Percentiles rank a stretch among this genome's conserved stretches.
Evolutionary conservation across 352 stramenopile species (phyloP).

Genomic region (Phytophthora multivora): DNA sequence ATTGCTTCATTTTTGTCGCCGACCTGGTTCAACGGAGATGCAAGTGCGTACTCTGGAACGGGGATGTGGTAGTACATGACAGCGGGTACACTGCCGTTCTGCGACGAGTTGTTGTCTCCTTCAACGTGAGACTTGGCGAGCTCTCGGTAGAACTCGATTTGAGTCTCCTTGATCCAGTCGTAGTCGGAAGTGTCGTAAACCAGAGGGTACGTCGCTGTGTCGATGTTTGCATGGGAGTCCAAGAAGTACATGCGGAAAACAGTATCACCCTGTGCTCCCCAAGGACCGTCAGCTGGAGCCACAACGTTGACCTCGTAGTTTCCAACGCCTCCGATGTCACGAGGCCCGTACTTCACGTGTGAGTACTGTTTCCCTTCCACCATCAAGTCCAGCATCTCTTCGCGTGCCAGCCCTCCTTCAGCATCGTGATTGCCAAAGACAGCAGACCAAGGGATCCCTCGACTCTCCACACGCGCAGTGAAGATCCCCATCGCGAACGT

Average conservation of each 20-base stretch:
- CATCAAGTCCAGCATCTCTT: conserved; percentile 46
- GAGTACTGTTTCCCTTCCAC: conserved; percentile 41
- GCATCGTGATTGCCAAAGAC: conserved; percentile 77
- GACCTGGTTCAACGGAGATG: conserved; percentile 18
- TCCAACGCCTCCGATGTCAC: conserved; percentile 54
- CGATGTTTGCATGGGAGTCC: conserved; percentile 48
- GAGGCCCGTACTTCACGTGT: conserved; percentile 55
- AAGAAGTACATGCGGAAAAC: conserved; percentile 81
- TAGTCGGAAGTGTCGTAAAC: conserved; percentile 34
- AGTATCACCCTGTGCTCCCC: conserved; percentile 33
- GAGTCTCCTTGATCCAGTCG: conserved; percentile 55
- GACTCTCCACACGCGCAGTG: conserved; percentile 38
- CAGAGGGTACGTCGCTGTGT: conserved; percentile 34
- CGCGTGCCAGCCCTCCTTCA: conserved; percentile 43
- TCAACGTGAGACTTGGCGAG: conserved; percentile 30
- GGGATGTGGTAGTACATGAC: conserved; percentile 77
- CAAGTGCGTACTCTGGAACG: conserved; percentile 48
- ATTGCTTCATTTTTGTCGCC: conserved; percentile 41
- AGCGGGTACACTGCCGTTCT: conserved; percentile 30
- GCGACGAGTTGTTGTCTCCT: conserved; percentile 13
- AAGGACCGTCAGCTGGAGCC: conserved; percentile 41
- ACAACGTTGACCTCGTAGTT: conserved; percentile 68
- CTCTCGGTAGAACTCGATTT: conserved; percentile 49
- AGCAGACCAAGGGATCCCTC: conserved; percentile 56
- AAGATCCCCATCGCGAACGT: conserved; percentile 43